Base-by-base conservation (phyloP, 805 yeast species). In the Hanseniaspora meyeri region DNA sequence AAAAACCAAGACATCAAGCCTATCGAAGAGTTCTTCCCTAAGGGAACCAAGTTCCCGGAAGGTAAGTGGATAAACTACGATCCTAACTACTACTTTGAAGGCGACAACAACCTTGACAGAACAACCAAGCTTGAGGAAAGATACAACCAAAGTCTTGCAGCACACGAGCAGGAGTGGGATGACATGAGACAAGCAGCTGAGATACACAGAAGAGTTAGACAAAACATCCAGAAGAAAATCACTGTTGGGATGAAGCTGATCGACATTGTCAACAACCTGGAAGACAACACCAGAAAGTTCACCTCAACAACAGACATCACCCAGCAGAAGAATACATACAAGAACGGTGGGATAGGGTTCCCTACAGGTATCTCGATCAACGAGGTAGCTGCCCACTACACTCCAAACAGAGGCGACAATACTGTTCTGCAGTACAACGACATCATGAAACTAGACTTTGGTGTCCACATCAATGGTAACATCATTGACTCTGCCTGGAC, bases 341-440 rank as follows among this genome's bases (percentile, higher is more conserved):
- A 67, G 49, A 68, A 72, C 29, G 93, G 88, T 17, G 99, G 99
- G 42, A 81, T 90, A 64, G 99, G 97, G 6, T 93, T 93, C 77
- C 99, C 99, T 51, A 89, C 97, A n/a, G 99, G 99, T 58, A 77
- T 93, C 42, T 87, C 96, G 1, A 70, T 91, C 61, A 93, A 93
- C 71, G 86, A 89, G 66, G 83, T 88, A 66, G 99, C 99, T 29
- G 98, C 98, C 0, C 99, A 93, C 68, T 93, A 89, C 71, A 91
- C 97, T 0, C 98, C 98, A 14, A 93, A 93, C 71, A 84, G 91
- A 5, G 96, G 96, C 12, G 98, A 93, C 68, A 87, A 81, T 64
- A 78, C 87, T 7, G 85, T 85, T 1, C 73, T 93, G 62, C 74
- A 77, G 59, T 80, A 88, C 64, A 95, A 87, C 59, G 98, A 93